Base-by-base conservation (phyloP, 345 rosid species). In the Citrus unshiu region DNA sequence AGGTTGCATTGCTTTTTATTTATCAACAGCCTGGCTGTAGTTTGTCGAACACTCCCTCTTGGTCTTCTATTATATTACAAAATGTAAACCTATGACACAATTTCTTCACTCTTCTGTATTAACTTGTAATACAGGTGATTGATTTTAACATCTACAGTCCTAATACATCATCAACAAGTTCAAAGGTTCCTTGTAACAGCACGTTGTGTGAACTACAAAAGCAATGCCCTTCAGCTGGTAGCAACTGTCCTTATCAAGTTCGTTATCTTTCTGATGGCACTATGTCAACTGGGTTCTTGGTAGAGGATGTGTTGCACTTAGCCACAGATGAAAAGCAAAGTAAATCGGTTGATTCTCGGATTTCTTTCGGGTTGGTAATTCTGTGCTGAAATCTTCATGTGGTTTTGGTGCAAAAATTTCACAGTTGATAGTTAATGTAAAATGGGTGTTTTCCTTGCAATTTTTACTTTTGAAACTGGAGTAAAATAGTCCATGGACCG, bases 221-320 rank as follows among this genome's bases (percentile, higher is more conserved):
- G 51, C 80, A n/a, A 57, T 94, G 98, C 34, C 30, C 91, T 62
- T 86, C 94, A 3, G 78, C 89, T 80, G 65, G 35, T 64, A 87
- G 86, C 76, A 67, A 79, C 75, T 94, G 98, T 75, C 91, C 91
- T 16, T 94, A 92, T 81, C 87, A 84, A 73, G 86, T 89, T 60
- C 32, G 66, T 19, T 94, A 94, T 85, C 93, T 94, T 58, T 93
- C 97, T 30, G 88, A 89, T 72, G 88, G 81, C 70, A 94, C 98
- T 70, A 84, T 93, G 7, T 85, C 98, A 66, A 84, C 85, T 60
- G 98, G 98, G 80, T 74, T 76, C 78, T 82, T 90, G 73, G 92
- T 91, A 6, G 88, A 94, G 84, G 98, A 92, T 82, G 79, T 82
- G 21, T 85, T 94, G 83, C 97, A 89, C 84, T 87, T 94, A 68